phyloP scores from a whole-genome alignment of 1,139 yeast genomes.

The Geotrichum siamense region DNA sequence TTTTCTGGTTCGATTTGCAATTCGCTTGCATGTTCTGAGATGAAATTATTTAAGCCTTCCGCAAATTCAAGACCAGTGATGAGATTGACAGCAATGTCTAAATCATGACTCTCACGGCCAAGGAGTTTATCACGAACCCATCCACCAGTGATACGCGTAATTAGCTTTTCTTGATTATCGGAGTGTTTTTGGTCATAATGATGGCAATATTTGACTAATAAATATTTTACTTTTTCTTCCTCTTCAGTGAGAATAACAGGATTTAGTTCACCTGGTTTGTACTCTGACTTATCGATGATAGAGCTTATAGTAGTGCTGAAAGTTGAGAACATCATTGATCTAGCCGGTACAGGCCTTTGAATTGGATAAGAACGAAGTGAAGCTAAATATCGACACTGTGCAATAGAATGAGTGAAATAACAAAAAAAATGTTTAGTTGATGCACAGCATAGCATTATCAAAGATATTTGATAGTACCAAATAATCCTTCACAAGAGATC shows the following conservation, averaged over 20 bases:
- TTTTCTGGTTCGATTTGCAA: conserved; percentile 44
- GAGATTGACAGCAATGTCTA: conserved; percentile 83
- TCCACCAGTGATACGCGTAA: conserved; percentile 88
- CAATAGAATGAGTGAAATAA: too few species aligned
- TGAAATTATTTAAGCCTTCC: conserved; percentile 49
- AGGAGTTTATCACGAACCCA: conserved; percentile 96
- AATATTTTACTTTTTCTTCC: conserved; percentile 43
- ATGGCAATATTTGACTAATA: conserved; percentile 35
- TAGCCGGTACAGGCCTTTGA: too few species aligned
- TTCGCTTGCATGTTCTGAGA: conserved; percentile 30
- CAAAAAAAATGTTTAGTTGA: too few species aligned
- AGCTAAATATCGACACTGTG: too few species aligned
- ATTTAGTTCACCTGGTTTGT: conserved; percentile 9
- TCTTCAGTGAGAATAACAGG: conserved; percentile 39
- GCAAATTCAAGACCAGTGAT: conserved; percentile 87
- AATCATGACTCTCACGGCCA: conserved; percentile 72
- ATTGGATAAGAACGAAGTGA: too few species aligned
- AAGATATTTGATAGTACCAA: too few species aligned
- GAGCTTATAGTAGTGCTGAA: background rate
- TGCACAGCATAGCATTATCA: too few species aligned
- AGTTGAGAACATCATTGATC: background rate
- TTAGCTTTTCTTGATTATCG: conserved; percentile 32
- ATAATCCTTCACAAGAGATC: too few species aligned
- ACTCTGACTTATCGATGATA: background rate
- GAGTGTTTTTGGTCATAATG: conserved; percentile 22